Conservation (phyloP, 768 basidiomycete genomes). For the Suillus paluster region DNA sequence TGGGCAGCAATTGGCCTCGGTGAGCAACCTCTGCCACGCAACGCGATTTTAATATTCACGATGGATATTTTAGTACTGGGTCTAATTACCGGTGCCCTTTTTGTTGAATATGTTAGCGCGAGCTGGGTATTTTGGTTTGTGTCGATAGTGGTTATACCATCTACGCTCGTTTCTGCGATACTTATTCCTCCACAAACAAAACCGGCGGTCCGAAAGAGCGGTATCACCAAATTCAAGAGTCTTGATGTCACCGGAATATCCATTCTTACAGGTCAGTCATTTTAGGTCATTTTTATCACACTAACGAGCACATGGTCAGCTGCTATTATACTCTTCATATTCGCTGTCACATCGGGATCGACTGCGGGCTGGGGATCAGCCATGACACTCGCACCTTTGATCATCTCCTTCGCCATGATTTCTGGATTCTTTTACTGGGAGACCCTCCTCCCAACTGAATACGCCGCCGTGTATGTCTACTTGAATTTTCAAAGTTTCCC, state of each 20-base stretch:
- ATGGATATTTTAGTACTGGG: neutral
- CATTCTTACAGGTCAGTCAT: neutral
- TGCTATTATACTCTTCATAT: conserved; percentile 20
- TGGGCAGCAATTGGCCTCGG: neutral
- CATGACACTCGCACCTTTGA: conserved; percentile 47
- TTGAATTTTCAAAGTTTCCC: neutral
- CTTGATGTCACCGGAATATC: neutral
- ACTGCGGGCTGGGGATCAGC: conserved; percentile 44
- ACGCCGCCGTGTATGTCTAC: conserved; percentile 31
- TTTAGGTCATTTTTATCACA: neutral
- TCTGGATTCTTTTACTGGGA: conserved; percentile 50
- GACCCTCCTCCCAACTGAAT: conserved; percentile 35
- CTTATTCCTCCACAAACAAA: neutral
- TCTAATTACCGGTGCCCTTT: neutral
- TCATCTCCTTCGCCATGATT: conserved; percentile 43
- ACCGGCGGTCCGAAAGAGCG: neutral
- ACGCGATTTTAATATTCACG: neutral
- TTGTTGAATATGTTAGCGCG: neutral
- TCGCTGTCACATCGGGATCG: conserved; percentile 43
- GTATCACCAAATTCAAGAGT: neutral
- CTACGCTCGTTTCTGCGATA: neutral
- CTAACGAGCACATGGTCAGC: neutral
- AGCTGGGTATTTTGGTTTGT: neutral
- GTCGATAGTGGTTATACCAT: neutral
- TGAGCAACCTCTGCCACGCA: neutral